Conservation (phyloP, 768 basidiomycete genomes). For the Paxillus rubicundulus region DNA sequence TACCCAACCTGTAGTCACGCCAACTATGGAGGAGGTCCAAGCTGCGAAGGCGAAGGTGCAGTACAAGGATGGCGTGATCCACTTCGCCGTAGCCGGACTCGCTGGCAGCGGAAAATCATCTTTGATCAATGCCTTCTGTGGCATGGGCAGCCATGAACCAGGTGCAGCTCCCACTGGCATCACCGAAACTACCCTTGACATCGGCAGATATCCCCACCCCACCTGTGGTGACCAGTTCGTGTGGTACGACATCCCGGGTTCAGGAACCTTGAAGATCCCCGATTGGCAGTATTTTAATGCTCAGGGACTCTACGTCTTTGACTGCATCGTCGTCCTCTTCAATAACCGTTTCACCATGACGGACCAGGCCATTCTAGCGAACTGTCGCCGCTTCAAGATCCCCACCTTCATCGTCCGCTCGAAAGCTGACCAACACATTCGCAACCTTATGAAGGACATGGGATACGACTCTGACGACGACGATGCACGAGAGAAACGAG, state of each 20-base stretch:
- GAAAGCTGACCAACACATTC: conserved; percentile 35
- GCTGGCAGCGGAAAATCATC: conserved; percentile 33
- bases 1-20: conserved; percentile 30
- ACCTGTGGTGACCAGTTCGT: conserved; percentile 22
- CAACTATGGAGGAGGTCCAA: conserved; percentile 24
- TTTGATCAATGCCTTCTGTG: conserved; percentile 33
- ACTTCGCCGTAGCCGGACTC: conserved; percentile 30
- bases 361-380: conserved; percentile 34
- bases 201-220: conserved; percentile 31
- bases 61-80: conserved; percentile 30
- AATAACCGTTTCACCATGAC: conserved; percentile 36
- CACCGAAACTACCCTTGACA: conserved; percentile 31
- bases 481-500: conserved; percentile 7
- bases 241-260: conserved; percentile 41
- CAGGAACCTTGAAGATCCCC: conserved; percentile 34
- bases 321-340: conserved; percentile 35
- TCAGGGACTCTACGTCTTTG: conserved; percentile 38
- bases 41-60: conserved; percentile 23
- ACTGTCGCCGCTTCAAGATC: conserved; percentile 33
- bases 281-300: conserved; percentile 40
- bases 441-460: conserved; percentile 24
- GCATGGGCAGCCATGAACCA: conserved; percentile 24
- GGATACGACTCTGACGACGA: conserved; percentile 28
- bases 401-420: conserved; percentile 37
- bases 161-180: conserved; percentile 32